Evolutionary conservation across 2,329 filamentous ascomycete genomes (phyloP).

Genomic region (Arthrocladium fulminans): DNA sequence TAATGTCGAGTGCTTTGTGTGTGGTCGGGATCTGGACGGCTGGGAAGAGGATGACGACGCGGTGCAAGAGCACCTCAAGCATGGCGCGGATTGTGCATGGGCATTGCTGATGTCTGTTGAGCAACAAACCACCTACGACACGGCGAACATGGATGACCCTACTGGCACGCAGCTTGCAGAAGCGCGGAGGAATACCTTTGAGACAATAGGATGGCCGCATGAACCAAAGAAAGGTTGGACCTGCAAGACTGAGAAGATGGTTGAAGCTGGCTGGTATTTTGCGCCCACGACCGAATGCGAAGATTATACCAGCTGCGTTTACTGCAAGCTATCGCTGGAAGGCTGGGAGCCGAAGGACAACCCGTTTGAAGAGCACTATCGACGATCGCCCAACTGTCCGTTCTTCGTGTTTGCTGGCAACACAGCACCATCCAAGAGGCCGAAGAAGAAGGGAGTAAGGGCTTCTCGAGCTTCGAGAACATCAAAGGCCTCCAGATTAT

Average conservation of each 20-base stretch:
- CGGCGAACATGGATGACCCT: slow-evolving; percentile 61
- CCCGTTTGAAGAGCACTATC: slow-evolving; percentile 78
- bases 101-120: slow-evolving; percentile 60
- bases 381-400: slow-evolving; percentile 65
- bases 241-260: slow-evolving; percentile 83
- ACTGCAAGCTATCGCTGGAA: slow-evolving; percentile 82
- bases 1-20: slow-evolving; percentile 85
- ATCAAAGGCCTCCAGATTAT: slow-evolving; percentile 63
- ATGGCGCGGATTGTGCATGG: slow-evolving; percentile 78
- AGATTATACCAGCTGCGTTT: slow-evolving; percentile 83
- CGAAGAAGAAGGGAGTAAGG: slow-evolving; percentile 45
- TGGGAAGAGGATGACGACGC: slow-evolving; percentile 87
- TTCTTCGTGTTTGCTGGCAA: slow-evolving; percentile 67
- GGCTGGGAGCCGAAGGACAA: slow-evolving; percentile 92
- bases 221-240: slow-evolving; percentile 81
- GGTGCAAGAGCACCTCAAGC: slow-evolving; percentile 72
- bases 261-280: slow-evolving; percentile 88
- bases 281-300: slow-evolving; percentile 74
- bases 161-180: slow-evolving; percentile 60
- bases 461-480: slow-evolving; percentile 25
- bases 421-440: slow-evolving; percentile 46
- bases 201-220: slow-evolving; percentile 74
- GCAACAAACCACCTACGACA: slow-evolving; percentile 53
- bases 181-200: slow-evolving; percentile 74
- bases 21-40: slow-evolving; percentile 72